Percentiles rank a stretch among this genome's conserved stretches.
Evolutionary conservation across 164 flowering plant genomes (phyloP).

Genomic region (Magnolia officinalis): DNA sequence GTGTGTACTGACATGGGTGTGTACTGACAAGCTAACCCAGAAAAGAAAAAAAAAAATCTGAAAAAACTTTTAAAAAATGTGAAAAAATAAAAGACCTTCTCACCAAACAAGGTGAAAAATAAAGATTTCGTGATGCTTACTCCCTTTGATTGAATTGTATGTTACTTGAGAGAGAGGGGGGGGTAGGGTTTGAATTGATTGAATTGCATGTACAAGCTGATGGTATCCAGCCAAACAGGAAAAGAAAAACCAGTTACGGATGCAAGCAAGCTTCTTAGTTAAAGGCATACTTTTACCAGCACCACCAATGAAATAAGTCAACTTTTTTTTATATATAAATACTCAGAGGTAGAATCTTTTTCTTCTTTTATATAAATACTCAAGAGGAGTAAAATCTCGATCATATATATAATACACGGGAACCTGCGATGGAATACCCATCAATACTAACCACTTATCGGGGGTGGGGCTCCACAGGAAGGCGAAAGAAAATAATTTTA

Average conservation of each 20-base stretch:
- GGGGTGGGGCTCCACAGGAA: not conserved
- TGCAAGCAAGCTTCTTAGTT: not conserved
- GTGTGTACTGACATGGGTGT: too few species aligned
- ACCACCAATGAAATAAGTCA: not conserved
- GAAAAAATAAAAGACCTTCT: too few species aligned
- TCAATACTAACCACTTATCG: conserved; percentile 9
- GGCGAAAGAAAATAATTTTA: not conserved
- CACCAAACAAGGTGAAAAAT: too few species aligned
- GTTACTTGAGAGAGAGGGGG: too few species aligned
- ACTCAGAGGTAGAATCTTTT: not conserved
- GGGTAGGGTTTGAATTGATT: too few species aligned
- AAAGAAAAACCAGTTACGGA: not conserved
- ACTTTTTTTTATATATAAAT: not conserved
- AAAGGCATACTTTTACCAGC: not conserved
- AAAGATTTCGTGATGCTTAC: too few species aligned
- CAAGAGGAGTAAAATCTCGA: not conserved
- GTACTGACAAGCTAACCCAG: too few species aligned
- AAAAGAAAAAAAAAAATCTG: too few species aligned
- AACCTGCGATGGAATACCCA: conserved; percentile 21
- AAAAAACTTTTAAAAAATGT: too few species aligned
- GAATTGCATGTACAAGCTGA: not conserved
- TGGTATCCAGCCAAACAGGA: not conserved
- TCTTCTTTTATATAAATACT: not conserved
- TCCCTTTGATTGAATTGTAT: too few species aligned
- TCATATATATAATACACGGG: conserved; percentile 15